Evolutionary conservation across 805 yeast species (phyloP), one percentile per base, ranked within the genome.

Genomic region (Nakazawaea wickerhamii): DNA sequence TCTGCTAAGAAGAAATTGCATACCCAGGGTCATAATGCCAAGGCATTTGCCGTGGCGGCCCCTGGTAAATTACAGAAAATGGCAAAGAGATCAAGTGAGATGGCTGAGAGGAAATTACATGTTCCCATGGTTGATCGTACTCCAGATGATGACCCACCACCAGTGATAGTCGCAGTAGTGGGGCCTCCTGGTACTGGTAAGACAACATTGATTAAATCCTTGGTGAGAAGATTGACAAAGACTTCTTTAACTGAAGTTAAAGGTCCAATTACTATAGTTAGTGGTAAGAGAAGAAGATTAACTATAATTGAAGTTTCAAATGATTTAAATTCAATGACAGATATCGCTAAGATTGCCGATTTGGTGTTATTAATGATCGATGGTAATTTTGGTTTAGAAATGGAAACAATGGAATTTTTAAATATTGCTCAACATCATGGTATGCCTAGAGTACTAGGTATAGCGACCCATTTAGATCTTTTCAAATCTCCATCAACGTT

Each of bases 101-200:
- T 77, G 42, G 74, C 79, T 48, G 98, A 93, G 61, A 81, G 75
- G 57, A 84, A 81, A 57, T 74, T 84, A 57, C 98, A 93, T 69
- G 97, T 90, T 17, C 98, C 99, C 13, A 90, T 93, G 97, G 84
- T 93, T 39, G 95, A 93, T 60, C 73, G 98, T 52, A 89, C 97
- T 0, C 97, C 98, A 0, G 98, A 91, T 44, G 96, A 91, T 56
- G 95, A 87, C 52, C 96, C 98, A 4, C 97, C 97, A 17, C 99
- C 99, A 32, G 83, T 93, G 18, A 81, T 93, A 44, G 88, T 93
- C 19, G 96, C 96, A 0, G 95, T 93, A 6, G 96, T 93, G 10
- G 99, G 99, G 0, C 99, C 99, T 10, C 95, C 96, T 8, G 99
- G 99, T 13, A 93, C 98, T 0, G 99, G 99, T 50, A 93, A 93